Evolutionary conservation across 1,284 basidiomycete species (phyloP).

Genomic region (Trametes versicolor): DNA sequence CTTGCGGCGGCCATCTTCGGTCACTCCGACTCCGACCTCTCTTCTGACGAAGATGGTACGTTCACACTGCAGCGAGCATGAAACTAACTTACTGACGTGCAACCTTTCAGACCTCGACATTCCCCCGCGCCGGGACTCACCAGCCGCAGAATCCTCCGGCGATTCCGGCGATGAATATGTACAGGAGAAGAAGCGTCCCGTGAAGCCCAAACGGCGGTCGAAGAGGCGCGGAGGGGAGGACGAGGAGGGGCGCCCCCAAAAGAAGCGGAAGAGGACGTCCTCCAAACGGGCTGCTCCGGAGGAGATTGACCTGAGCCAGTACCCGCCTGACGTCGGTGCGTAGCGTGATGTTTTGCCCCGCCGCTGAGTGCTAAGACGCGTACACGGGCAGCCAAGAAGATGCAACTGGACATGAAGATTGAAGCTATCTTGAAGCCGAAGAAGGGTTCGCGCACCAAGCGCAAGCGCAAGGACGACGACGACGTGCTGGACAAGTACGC

Average conservation of each 20-base stretch:
- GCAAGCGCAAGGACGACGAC: slow-evolving; percentile 83
- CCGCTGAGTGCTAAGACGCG: not conserved
- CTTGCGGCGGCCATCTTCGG: slow-evolving; percentile 58
- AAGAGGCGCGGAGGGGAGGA: slow-evolving; percentile 50
- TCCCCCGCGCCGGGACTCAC: slow-evolving; percentile 45
- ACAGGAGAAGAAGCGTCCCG: slow-evolving; percentile 61
- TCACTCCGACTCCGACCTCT: slow-evolving; percentile 81
- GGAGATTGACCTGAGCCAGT: slow-evolving; percentile 69
- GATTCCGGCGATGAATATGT: slow-evolving; percentile 77
- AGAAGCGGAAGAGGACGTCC: slow-evolving; percentile 52
- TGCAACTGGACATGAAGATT: slow-evolving; percentile 75
- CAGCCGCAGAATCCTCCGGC: slow-evolving; percentile 53
- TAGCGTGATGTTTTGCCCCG: not conserved
- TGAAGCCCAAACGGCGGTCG: slow-evolving; percentile 58
- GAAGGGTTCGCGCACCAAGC: slow-evolving; percentile 67
- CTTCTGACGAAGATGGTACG: slow-evolving; percentile 73
- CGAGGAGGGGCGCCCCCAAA: slow-evolving; percentile 43
- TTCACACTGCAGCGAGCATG: not conserved
- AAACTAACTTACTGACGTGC: not conserved
- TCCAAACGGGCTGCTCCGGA: slow-evolving; percentile 50
- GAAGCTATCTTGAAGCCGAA: slow-evolving; percentile 89
- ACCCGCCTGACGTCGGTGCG: slow-evolving; percentile 79
- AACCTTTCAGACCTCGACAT: slow-evolving; percentile 37
- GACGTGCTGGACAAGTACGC: slow-evolving; percentile 87
- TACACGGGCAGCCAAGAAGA: slow-evolving; percentile 60